Conservation (phyloP, 176 grass and related monocot genomes). For the Themeda triandra region DNA sequence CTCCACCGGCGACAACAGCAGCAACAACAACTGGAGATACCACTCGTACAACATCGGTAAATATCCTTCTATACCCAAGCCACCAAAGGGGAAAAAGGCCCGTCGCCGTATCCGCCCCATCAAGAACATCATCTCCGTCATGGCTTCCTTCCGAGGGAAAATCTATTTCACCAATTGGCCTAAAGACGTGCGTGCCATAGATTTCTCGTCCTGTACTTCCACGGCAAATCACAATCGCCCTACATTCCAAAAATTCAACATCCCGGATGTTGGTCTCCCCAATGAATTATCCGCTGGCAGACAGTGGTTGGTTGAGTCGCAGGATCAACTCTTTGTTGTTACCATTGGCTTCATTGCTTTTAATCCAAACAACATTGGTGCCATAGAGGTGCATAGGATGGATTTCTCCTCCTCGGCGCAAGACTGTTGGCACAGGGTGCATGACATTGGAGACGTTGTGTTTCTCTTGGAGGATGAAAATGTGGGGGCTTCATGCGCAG, state of each 20-base stretch:
- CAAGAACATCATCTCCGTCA: fast-evolving
- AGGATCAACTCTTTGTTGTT: neutral
- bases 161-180: neutral
- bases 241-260: neutral
- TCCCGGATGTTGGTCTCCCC: fast-evolving
- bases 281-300: neutral
- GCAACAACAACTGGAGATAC: neutral
- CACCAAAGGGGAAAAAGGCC: neutral
- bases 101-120: too few relatives aligned
- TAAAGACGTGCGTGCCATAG: neutral
- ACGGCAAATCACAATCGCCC: neutral
- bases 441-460: neutral
- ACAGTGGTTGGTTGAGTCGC: neutral
- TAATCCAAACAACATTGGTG: neutral
- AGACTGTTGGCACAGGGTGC: neutral
- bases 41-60: neutral
- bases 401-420: neutral
- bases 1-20: fast-evolving
- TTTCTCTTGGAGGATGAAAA: neutral
- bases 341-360: neutral
- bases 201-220: neutral
- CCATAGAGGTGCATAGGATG: neutral
- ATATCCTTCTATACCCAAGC: neutral
- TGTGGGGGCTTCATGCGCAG: neutral
- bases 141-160: neutral